A percentile compares a stretch with the other conserved stretches of the same genome.
phyloP scores from a whole-genome alignment of 805 yeast genomes.

The Pichia cabralensis region DNA sequence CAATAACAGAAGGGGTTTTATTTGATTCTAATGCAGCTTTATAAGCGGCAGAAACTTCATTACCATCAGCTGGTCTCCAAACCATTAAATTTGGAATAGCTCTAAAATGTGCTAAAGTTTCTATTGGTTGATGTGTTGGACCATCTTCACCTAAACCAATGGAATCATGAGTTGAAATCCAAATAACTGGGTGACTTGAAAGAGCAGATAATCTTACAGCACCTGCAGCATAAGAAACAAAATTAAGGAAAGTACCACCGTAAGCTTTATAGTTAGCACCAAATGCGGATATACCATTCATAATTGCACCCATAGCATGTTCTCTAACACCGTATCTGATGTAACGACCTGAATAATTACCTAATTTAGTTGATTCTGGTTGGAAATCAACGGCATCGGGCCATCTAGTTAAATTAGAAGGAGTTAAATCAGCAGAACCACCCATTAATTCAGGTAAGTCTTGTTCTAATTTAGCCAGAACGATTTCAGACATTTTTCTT shows the following conservation, averaged over 20 bases:
- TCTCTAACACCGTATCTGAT: slow-evolving; percentile 98
- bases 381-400: slow-evolving; percentile 83
- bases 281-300: slow-evolving; percentile 93
- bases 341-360: slow-evolving; percentile 87
- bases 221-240: slow-evolving; percentile 75
- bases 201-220: slow-evolving; percentile 79
- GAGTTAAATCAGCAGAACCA: slow-evolving; percentile 98
- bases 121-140: slow-evolving; percentile 90
- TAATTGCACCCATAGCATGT: slow-evolving; percentile 98
- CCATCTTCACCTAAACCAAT: slow-evolving; percentile 91
- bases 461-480: slow-evolving; percentile 50
- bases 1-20: slow-evolving; percentile 63
- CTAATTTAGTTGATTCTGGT: slow-evolving; percentile 69
- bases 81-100: slow-evolving; percentile 74
- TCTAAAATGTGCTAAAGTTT: slow-evolving; percentile 79
- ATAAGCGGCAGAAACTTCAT: slow-evolving; percentile 80
- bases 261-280: slow-evolving; percentile 79
- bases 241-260: slow-evolving; percentile 98
- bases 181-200: slow-evolving; percentile 72
- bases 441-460: slow-evolving; percentile 83
- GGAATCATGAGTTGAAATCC: slow-evolving; percentile 88
- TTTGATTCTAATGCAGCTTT: slow-evolving; percentile 49
- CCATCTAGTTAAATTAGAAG: slow-evolving; percentile 92
- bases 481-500: slow-evolving; percentile 85
- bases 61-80: slow-evolving; percentile 93